Percentiles rank a stretch among this genome's conserved stretches.
phyloP scores from a whole-genome alignment of 768 basidiomycete genomes.

The Kwoniella mangroviensis region DNA sequence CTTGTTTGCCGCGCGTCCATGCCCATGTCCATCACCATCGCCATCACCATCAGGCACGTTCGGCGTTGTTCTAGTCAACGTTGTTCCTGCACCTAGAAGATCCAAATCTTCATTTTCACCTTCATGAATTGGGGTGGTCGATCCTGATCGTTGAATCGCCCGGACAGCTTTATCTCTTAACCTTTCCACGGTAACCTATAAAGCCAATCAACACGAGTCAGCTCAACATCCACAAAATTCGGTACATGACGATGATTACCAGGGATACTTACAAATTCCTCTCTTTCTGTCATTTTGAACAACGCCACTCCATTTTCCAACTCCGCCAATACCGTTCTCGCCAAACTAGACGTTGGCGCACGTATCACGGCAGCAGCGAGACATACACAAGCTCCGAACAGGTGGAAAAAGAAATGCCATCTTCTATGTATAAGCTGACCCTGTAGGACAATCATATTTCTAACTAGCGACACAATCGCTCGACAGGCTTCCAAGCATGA shows the following conservation, averaged over 20 bases:
- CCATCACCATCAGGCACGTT: background rate
- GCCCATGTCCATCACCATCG: background rate
- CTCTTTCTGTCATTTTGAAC: slow-evolving; percentile 22
- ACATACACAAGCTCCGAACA: slow-evolving; percentile 23
- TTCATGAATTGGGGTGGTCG: slow-evolving; percentile 2
- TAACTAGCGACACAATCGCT: slow-evolving; percentile 18
- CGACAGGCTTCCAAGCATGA: slow-evolving; percentile 21
- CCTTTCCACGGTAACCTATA: slow-evolving; percentile 17
- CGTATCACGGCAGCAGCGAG: slow-evolving; percentile 22
- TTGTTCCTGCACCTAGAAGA: slow-evolving; percentile 14
- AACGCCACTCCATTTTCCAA: slow-evolving; percentile 18
- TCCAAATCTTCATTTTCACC: slow-evolving; percentile 24
- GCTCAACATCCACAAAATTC: too few relatives aligned
- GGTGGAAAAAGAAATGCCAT: slow-evolving; percentile 29
- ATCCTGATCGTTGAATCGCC: slow-evolving; percentile 11
- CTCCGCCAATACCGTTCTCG: slow-evolving; percentile 10
- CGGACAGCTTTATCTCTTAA: slow-evolving; percentile 10
- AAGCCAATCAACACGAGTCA: background rate
- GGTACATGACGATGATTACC: too few relatives aligned
- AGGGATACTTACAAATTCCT: slow-evolving; percentile 25
- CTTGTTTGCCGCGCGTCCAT: background rate
- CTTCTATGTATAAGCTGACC: slow-evolving; percentile 21
- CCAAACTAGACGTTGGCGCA: slow-evolving; percentile 13
- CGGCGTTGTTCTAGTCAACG: slow-evolving; percentile 9
- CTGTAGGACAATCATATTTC: slow-evolving; percentile 23